Evolutionary conservation across 2,329 filamentous ascomycete species (phyloP).

Genomic region (Claviceps sp.): DNA sequence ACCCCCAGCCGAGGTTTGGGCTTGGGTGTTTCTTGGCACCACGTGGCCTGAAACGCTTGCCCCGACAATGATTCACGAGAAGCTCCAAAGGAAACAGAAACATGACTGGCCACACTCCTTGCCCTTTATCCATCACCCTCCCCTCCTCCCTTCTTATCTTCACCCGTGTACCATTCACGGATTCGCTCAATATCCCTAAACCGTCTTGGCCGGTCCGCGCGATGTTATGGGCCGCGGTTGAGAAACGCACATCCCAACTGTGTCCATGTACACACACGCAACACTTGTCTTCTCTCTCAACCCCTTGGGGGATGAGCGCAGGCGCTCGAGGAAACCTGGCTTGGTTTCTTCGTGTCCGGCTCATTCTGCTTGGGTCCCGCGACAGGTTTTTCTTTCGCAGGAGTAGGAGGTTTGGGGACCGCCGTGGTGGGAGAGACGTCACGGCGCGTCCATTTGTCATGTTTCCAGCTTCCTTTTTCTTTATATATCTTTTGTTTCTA

Average conservation of each 20-base stretch:
- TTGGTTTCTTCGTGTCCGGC: background rate
- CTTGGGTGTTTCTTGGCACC: background rate
- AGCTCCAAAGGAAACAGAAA: conserved; percentile 2
- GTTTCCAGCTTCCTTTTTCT: conserved; percentile 1
- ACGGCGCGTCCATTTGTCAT: conserved; percentile 23
- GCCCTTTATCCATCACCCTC: background rate
- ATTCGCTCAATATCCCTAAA: background rate
- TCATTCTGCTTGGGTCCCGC: conserved; percentile 20
- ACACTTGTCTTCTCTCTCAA: conserved; percentile 51
- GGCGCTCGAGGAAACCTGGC: background rate
- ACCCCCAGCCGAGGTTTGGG: background rate
- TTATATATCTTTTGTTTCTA: conserved; percentile 3
- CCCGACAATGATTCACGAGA: background rate
- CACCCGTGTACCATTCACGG: background rate
- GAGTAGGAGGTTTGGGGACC: conserved; percentile 21
- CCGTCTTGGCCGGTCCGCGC: background rate
- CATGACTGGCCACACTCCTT: conserved; percentile 4
- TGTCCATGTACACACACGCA: background rate
- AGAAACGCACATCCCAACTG: conserved; percentile 10
- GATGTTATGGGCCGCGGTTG: conserved; percentile 2
- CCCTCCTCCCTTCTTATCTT: background rate
- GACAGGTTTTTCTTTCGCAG: conserved; percentile 27
- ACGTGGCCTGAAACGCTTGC: background rate
- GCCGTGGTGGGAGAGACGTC: conserved; percentile 51
- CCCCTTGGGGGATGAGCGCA: conserved; percentile 15